These are phyloP conservation scores for Hibiscus tridactylites DNA, from an alignment of 345 rosid genomes.

Conservation along the genomic window DNA sequence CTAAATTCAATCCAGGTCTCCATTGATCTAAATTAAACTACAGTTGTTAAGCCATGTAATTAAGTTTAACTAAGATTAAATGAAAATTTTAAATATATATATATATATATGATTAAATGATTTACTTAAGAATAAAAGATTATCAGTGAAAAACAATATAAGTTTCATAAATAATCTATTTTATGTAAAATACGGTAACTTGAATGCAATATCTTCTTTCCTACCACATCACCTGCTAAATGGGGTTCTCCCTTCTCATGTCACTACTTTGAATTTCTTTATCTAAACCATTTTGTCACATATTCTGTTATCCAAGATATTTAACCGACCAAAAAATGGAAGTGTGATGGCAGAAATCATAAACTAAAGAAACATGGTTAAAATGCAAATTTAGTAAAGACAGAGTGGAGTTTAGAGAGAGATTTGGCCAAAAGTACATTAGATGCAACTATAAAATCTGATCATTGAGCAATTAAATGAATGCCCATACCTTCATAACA, in stretches of 20 bases:
- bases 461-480: not conserved
- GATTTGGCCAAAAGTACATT: not conserved
- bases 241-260: not conserved
- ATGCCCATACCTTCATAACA: conserved; percentile 64
- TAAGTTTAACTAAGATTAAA: not conserved
- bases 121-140: not conserved
- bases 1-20: not conserved
- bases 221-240: not conserved
- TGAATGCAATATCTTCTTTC: too few relatives aligned
- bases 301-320: not conserved
- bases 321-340: too few relatives aligned
- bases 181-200: too few relatives aligned
- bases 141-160: not conserved
- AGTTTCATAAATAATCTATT: too few relatives aligned
- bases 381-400: not conserved
- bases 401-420: not conserved
- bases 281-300: not conserved
- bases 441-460: not conserved
- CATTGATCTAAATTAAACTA: not conserved
- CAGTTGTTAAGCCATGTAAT: not conserved
- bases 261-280: not conserved
- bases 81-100: not conserved
- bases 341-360: not conserved
- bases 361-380: not conserved
- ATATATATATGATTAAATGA: too few relatives aligned